Evolutionary conservation across 2,329 filamentous ascomycete genomes (phyloP), one percentile per base, ranked within the genome.

Genomic region (Zymoseptoria tritici): DNA sequence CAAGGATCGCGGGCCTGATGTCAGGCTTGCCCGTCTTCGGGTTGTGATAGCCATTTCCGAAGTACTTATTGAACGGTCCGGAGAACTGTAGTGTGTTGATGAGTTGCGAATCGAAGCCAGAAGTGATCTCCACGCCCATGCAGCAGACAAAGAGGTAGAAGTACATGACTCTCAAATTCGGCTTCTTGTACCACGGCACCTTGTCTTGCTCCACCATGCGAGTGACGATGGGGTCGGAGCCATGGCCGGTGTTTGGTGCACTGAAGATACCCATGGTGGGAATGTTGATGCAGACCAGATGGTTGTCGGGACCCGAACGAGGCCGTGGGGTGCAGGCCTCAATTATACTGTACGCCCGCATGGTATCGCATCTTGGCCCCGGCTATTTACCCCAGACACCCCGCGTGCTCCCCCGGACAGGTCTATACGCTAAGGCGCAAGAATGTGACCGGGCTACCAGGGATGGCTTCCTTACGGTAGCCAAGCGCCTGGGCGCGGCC

Each of bases 121-220:
- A 83, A 0, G 82, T 85, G 67, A 83, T 83, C 72, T 86, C 84
- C 59, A 86, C 83, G 53, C 83, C 83, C 74, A 85, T 82, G 69
- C 81, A 84, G 51, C 81, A 82, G 21, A 82, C 81, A 60, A 86
- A 81, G 55, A 86, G 77, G 60, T 83, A 72, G 6, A 85, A 68
- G 66, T 86, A 86, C 46, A 86, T 75, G 19, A 68, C 68, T 57
- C 83, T 77, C 49, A 86, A 73, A 63, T 86, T 85, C 0, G 79
- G 81, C 71, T 86, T 86, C 67, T 76, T 78, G 73, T 79, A 85
- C 81, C 82, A 85, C 58, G 72, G 31, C 26, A 75, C 74, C 36
- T 71, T 71, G 61, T 80, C 78, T 11, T 72, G 70, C 58, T 76
- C 73, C 22, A 77, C 58, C 22, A 60, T 60, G 9, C 61, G 64